Conservation (phyloP, 192 early-diverging fungal species). For the Coemansia asiatica region DNA sequence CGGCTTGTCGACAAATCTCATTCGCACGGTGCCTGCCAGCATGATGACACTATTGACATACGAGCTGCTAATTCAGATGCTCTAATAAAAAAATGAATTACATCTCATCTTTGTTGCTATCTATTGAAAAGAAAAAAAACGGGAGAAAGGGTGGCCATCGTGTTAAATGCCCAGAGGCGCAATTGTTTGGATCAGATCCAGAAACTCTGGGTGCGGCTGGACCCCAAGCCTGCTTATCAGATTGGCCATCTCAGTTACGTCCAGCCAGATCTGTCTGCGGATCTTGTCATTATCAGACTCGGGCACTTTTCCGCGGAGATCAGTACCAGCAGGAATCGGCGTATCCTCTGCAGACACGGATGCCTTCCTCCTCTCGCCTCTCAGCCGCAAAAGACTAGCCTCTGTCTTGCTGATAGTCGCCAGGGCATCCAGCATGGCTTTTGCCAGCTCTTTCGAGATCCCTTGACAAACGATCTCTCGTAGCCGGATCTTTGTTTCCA, state of each 20-base stretch:
- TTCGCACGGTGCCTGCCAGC: conserved; percentile 86
- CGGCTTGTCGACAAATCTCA: conserved; percentile 80
- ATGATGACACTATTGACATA: conserved; percentile 87
- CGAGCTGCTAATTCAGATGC: conserved; percentile 72
- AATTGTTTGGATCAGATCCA: conserved; percentile 12
- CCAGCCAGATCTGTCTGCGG: conserved; percentile 48
- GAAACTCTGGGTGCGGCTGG: conserved; percentile 26
- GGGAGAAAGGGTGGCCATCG: no score
- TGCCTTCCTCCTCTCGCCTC: conserved; percentile 5
- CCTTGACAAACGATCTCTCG: conserved; percentile 15
- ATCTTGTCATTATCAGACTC: conserved; percentile 48
- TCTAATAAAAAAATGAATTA: conserved; percentile 25
- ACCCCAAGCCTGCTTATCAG: conserved; percentile 14
- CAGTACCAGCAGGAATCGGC: conserved; percentile 31
- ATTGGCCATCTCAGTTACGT: conserved; percentile 19
- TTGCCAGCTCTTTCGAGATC: conserved; percentile 31
- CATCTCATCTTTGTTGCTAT: no score
- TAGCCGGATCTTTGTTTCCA: conserved; percentile 4
- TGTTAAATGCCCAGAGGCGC: conserved; percentile 27
- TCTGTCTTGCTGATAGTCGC: conserved; percentile 50
- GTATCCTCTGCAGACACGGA: conserved; percentile 9
- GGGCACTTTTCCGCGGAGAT: conserved; percentile 29
- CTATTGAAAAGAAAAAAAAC: no score
- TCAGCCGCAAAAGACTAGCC: conserved; percentile 41
- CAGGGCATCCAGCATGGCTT: conserved; percentile 26